Conservation (phyloP, 768 basidiomycete genomes). For the Tulasnella sp. region DNA sequence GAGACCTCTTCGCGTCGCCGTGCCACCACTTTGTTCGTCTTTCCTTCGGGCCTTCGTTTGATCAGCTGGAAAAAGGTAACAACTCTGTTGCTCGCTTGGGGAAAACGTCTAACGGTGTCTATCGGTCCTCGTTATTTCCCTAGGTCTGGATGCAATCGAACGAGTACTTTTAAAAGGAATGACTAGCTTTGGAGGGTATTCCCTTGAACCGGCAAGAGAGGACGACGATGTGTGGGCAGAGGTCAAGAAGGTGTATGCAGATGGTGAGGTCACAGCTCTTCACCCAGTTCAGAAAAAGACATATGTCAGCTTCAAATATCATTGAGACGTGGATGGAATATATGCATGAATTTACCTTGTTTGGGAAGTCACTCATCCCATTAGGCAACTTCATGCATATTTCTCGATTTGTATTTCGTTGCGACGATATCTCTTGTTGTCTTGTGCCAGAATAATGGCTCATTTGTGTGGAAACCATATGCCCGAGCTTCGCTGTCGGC, state of each 20-base stretch:
- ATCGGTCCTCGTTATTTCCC: conserved; percentile 6
- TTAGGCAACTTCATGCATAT: too few species aligned
- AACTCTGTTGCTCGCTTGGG: conserved; percentile 26
- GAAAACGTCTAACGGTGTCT: neutral
- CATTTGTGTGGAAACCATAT: neutral
- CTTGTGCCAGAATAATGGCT: too few species aligned
- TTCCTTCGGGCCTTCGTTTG: conserved; percentile 78
- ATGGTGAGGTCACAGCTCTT: too few species aligned
- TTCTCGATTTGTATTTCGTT: too few species aligned
- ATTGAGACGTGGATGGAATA: too few species aligned
- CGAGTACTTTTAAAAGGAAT: conserved; percentile 59
- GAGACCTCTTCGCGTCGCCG: conserved; percentile 85
- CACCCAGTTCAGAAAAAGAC: too few species aligned
- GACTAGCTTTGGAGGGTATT: conserved; percentile 59
- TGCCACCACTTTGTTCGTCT: conserved; percentile 87
- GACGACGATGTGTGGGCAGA: neutral
- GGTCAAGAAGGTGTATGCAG: neutral
- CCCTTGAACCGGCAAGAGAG: neutral
- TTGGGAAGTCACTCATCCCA: too few species aligned
- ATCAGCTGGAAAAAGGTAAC: conserved; percentile 72
- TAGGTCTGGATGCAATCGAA: conserved; percentile 81
- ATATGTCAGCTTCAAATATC: too few species aligned
- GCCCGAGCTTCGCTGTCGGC: neutral
- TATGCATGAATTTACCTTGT: too few species aligned
- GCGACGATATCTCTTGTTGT: too few species aligned